Conservation (phyloP, 352 stramenopile species). For the Blastocystis sp. region DNA sequence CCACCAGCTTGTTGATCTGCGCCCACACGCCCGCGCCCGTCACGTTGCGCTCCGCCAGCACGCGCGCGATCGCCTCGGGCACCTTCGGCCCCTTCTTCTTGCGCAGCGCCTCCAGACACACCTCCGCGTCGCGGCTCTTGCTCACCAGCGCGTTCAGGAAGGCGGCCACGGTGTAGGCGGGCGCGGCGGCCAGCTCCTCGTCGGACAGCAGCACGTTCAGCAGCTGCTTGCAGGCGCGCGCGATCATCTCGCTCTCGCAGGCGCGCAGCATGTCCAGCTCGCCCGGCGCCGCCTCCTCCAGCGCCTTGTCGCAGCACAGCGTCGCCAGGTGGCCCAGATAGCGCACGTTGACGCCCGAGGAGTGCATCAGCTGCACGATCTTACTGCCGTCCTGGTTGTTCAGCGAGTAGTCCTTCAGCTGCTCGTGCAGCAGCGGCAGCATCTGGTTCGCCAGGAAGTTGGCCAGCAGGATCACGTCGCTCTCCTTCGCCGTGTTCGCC, state of each 20-base stretch:
- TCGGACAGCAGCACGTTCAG: conserved; percentile 38
- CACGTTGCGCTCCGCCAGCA: conserved; percentile 27
- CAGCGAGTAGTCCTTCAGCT: conserved; percentile 16
- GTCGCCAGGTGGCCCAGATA: conserved; percentile 48
- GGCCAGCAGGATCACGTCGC: conserved; percentile 46
- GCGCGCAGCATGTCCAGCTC: conserved; percentile 56
- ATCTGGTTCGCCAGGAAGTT: conserved; percentile 57
- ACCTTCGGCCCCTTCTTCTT: conserved; percentile 31
- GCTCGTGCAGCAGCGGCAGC: conserved; percentile 5
- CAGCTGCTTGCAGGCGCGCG: conserved; percentile 58
- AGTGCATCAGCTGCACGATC: conserved; percentile 56
- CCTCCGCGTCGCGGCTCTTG: conserved; percentile 6
- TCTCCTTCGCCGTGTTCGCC: conserved; percentile 35
- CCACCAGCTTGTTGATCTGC: conserved; percentile 26
- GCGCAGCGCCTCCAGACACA: conserved; percentile 38
- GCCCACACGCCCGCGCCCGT: conserved; percentile 46
- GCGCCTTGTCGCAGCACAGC: conserved; percentile 13
- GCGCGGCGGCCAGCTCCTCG: not conserved
- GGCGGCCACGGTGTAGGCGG: conserved; percentile 48
- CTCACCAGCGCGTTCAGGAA: conserved; percentile 61
- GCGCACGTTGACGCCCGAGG: conserved; percentile 56
- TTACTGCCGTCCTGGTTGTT: conserved; percentile 66
- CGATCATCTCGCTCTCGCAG: conserved; percentile 65
- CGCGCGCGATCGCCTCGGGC: conserved; percentile 5
- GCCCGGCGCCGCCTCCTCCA: not conserved